Evolutionary conservation across 345 rosid genomes (phyloP), one percentile per base, ranked within the genome.

Genomic region (Aurinia saxatilis): DNA sequence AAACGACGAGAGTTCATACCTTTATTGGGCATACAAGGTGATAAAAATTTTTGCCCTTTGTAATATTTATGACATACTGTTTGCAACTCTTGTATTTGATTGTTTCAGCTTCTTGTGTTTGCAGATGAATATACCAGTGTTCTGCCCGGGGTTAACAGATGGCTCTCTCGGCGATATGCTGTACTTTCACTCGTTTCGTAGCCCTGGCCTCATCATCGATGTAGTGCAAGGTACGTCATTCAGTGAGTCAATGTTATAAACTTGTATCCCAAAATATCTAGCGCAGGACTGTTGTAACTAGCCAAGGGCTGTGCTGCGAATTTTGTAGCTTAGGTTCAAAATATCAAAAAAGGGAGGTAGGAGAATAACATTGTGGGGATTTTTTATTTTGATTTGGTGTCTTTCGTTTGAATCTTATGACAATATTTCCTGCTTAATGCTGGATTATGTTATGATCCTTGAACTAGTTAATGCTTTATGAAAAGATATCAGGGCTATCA

Each of bases 101-200:
- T 29, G 30, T 21, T 15, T 10, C 30, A 0, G n/a, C 2, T 8
- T 37, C 15, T 0, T 51, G 12, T 59, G 66, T 46, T 53, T 85
- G 66, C 82, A 93, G 99, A 87, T 90, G 78, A 72, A 83, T 39
- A 79, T 90, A 75, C 96, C 97, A 2, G 99, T 87, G 34, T 93
- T 79, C 77, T 93, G 99, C 63, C 97, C 97, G 0, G 96, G 96
- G 25, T 66, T 90, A 70, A 93, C 96, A 11, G 99, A 93, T 81
- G 99, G 99, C 65, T 93, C 99, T 19, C 61, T 93, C 16, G 99
- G 97, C 36, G 96, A 90, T 84, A 93, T 87, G 99, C 40, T 93
- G 64, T 90, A 90, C 72, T 93, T 93, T 56, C 99, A 93, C 77
- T 90, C 95, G 19, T 84, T 82, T 15, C 80, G 75, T 36, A 78